A percentile compares a stretch with the other conserved stretches of the same genome.
Conservation (phyloP, 345 rosid species). For the Citrus trifoliata region DNA sequence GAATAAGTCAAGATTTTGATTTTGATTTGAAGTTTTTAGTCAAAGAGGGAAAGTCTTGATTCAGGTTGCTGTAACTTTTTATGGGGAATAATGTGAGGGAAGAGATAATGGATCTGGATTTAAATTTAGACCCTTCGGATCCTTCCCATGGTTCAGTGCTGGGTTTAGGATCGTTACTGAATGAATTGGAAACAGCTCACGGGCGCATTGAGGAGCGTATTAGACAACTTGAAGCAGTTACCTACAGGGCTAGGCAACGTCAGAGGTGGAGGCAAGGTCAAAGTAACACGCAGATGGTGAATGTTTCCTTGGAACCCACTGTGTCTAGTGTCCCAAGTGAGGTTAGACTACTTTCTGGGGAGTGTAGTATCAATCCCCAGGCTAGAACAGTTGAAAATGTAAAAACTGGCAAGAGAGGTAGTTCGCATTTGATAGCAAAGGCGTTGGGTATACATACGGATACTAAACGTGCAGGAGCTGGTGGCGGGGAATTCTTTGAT, state of each 20-base stretch:
- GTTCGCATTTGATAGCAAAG: conserved; percentile 43
- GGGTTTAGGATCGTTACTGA: conserved; percentile 33
- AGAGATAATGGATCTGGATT: conserved; percentile 50
- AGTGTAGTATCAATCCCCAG: conserved; percentile 17
- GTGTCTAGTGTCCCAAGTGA: conserved; percentile 19
- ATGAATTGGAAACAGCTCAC: conserved; percentile 44
- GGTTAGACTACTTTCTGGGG: background rate
- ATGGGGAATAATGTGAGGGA: conserved; percentile 21
- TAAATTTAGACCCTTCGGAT: conserved; percentile 45
- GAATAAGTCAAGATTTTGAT: background rate
- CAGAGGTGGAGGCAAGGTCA: conserved; percentile 31
- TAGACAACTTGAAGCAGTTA: conserved; percentile 50
- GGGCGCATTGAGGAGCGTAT: conserved; percentile 55
- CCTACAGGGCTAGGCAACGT: conserved; percentile 43
- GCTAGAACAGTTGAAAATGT: conserved; percentile 26
- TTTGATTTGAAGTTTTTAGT: conserved; percentile 3
- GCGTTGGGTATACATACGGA: conserved; percentile 40
- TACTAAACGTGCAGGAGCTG: conserved; percentile 13
- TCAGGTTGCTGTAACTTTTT: background rate
- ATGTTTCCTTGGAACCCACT: conserved; percentile 18
- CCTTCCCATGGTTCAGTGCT: conserved; percentile 23
- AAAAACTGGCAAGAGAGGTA: conserved; percentile 18
- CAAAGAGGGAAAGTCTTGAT: background rate
- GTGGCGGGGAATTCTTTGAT: conserved; percentile 36
- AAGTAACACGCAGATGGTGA: conserved; percentile 7